These are phyloP conservation scores for Pisolithus tinctorius DNA, from an alignment of 768 basidiomycete species.

Conservation along the genomic window DNA sequence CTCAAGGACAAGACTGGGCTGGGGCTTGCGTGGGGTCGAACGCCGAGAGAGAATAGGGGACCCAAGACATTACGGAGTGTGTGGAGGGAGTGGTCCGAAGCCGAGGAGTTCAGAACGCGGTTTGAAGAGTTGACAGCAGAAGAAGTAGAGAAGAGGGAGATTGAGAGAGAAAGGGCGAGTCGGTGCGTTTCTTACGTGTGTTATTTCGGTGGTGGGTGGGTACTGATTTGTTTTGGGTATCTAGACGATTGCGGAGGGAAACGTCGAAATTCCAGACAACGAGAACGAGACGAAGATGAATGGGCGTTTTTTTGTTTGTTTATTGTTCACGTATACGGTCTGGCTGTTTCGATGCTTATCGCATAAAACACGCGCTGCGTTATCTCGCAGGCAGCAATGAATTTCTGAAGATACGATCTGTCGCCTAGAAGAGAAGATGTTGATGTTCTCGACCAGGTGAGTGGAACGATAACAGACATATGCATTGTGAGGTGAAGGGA, in stretches of 20 bases:
- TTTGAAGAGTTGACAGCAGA: conserved; percentile 84
- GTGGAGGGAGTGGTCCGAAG: conserved; percentile 94
- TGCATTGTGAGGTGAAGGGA: too few species aligned
- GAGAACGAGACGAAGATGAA: conserved; percentile 33
- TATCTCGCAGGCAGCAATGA: too few species aligned
- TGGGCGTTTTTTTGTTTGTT: too few species aligned
- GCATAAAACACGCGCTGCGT: too few species aligned
- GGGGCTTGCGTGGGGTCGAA: conserved; percentile 69
- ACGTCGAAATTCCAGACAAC: conserved; percentile 60
- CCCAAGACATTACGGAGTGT: conserved; percentile 79
- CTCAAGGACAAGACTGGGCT: conserved; percentile 80
- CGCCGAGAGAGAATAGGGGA: conserved; percentile 71
- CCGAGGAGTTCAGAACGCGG: conserved; percentile 82
- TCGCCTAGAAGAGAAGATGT: too few species aligned
- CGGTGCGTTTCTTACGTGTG: conserved; percentile 32
- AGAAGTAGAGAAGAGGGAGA: conserved; percentile 86
- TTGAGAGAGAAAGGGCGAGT: conserved; percentile 81
- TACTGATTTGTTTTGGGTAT: conserved; percentile 3
- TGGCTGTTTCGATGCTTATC: too few species aligned
- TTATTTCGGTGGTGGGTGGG: not conserved
- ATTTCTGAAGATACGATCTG: too few species aligned
- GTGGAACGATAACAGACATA: too few species aligned
- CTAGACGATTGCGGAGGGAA: conserved; percentile 55
- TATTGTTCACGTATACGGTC: too few species aligned
- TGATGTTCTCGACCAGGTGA: too few species aligned